These are phyloP conservation scores for Fusarium equiseti DNA, from an alignment of 2,329 filamentous ascomycete genomes.

Conservation along the genomic window DNA sequence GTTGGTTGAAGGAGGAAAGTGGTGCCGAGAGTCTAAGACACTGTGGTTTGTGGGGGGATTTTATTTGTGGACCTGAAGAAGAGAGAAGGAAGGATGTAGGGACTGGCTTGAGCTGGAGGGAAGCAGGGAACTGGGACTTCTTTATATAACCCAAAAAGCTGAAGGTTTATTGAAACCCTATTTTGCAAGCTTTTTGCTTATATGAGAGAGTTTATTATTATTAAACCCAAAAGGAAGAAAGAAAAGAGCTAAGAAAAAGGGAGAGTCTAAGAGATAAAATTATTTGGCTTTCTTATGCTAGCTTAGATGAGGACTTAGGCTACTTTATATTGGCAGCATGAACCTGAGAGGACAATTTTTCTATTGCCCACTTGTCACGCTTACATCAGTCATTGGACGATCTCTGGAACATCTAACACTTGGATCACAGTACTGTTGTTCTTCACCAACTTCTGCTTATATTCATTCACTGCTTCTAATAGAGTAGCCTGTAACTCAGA, in stretches of 20 bases:
- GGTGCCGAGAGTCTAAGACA: neutral
- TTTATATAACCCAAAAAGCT: neutral
- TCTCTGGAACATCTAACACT: neutral
- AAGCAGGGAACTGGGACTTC: neutral
- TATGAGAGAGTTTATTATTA: neutral
- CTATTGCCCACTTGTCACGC: neutral
- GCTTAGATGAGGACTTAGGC: neutral
- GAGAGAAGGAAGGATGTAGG: neutral
- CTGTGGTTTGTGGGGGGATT: neutral
- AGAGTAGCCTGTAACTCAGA: neutral
- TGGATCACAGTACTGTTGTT: neutral
- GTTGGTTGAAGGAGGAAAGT: neutral
- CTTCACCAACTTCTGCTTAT: neutral
- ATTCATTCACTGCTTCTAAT: neutral
- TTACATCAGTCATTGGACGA: neutral
- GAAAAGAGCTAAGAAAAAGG: too few relatives aligned
- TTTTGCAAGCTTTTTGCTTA: neutral
- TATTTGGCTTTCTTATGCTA: neutral
- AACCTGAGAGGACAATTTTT: neutral
- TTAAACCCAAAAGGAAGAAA: neutral
- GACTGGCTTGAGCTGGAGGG: neutral
- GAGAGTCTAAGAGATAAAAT: neutral
- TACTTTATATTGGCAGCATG: neutral
- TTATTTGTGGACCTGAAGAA: neutral
- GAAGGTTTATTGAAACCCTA: neutral